Conservation (phyloP, 1,284 basidiomycete species). For the Porodaedalea pini region DNA sequence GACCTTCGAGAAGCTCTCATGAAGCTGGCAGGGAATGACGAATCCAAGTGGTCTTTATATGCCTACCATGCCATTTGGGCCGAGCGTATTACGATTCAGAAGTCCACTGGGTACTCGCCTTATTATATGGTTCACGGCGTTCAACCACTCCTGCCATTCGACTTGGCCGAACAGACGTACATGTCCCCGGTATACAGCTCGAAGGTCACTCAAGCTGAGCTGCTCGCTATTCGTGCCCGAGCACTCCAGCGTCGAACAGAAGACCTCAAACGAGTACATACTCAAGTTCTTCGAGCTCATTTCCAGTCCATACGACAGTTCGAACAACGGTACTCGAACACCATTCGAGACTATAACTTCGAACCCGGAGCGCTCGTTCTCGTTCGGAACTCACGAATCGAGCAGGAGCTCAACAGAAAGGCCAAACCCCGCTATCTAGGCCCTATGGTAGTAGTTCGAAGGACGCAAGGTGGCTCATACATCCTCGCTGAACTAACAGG, state of each 20-base stretch:
- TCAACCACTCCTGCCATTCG: conserved; percentile 25
- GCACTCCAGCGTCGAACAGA: background rate
- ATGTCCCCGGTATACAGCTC: background rate
- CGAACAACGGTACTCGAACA: background rate
- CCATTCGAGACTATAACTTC: background rate
- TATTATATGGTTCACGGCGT: conserved; percentile 25
- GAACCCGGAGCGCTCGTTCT: conserved; percentile 28
- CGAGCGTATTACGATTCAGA: conserved; percentile 24
- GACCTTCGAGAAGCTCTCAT: conserved; percentile 19
- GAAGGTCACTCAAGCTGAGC: background rate
- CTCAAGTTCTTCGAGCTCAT: background rate
- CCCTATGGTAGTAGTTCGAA: conserved; percentile 30
- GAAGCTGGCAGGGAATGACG: conserved; percentile 14
- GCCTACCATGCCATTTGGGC: conserved; percentile 25
- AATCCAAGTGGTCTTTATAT: conserved; percentile 14
- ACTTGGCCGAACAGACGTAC: conserved; percentile 24
- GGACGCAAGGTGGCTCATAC: conserved; percentile 31
- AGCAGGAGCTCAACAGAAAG: conserved; percentile 29
- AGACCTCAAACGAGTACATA: background rate
- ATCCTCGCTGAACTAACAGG: conserved; percentile 15
- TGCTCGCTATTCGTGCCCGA: background rate
- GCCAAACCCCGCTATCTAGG: conserved; percentile 30
- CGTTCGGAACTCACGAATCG: conserved; percentile 28
- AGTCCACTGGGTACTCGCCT: conserved; percentile 24
- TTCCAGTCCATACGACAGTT: background rate